phyloP scores from a whole-genome alignment of 2,329 filamentous ascomycete species.

The Cytospora mali region DNA sequence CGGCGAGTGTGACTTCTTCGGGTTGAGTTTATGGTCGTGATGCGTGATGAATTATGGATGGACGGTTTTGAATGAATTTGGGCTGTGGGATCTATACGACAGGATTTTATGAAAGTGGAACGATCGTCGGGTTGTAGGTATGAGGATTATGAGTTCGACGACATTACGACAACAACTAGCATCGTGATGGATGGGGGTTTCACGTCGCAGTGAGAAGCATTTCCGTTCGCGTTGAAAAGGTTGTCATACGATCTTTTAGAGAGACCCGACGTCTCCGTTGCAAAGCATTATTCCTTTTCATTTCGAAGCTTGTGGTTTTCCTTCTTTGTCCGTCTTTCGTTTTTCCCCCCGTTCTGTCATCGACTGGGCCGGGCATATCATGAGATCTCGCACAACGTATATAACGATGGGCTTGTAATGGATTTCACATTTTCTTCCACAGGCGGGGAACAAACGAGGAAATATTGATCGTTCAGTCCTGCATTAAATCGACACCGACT shows the following conservation, averaged over 20 bases:
- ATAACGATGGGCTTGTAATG: neutral
- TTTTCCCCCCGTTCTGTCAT: too few species aligned
- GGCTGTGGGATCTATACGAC: conserved; percentile 8
- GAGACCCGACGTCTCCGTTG: neutral
- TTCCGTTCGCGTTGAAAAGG: neutral
- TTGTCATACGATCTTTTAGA: neutral
- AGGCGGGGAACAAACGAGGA: neutral
- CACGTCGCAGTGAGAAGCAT: neutral
- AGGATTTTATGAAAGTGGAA: neutral
- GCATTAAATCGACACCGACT: conserved; percentile 78
- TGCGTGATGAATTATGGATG: neutral
- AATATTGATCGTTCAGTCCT: conserved; percentile 30
- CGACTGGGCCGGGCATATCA: neutral
- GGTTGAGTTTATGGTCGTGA: neutral
- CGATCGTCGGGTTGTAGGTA: neutral
- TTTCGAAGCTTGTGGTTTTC: neutral
- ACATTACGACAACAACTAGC: neutral
- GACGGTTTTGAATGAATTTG: neutral
- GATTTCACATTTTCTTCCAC: neutral
- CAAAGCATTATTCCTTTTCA: neutral
- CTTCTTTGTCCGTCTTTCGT: neutral
- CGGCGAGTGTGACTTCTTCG: conserved; percentile 6
- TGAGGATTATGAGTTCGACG: neutral
- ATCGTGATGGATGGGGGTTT: neutral
- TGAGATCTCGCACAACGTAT: neutral